Evolutionary conservation across 306 rosid genomes (phyloP).

Genomic region (Rosa lucieae): DNA sequence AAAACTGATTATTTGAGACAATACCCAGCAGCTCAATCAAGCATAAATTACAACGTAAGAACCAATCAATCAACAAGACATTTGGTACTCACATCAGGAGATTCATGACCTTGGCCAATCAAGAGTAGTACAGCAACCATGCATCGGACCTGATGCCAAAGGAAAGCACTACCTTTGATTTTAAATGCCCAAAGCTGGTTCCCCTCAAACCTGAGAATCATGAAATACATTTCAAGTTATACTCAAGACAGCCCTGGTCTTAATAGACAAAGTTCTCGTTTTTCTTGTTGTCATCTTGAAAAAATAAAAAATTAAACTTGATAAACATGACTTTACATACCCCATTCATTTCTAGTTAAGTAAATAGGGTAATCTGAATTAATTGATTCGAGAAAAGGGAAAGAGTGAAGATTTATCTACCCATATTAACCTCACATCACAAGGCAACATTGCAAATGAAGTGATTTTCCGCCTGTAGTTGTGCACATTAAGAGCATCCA

Average conservation of each 20-base stretch:
- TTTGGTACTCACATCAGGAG: constrained; percentile 68
- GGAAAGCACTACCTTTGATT: constrained; percentile 86
- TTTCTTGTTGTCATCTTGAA: constrained; percentile 2
- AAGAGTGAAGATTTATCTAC: constrained; percentile 48
- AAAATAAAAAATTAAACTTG: not conserved
- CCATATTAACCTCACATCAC: constrained; percentile 83
- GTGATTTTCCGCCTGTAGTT: constrained; percentile 64
- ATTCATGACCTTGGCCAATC: constrained; percentile 87
- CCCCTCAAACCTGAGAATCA: constrained; percentile 58
- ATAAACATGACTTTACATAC: not conserved
- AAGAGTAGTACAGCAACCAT: constrained; percentile 82
- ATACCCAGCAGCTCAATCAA: not conserved
- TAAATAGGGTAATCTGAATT: not conserved
- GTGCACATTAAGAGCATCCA: constrained; percentile 96
- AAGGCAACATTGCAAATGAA: constrained; percentile 56
- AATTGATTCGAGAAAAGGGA: not conserved
- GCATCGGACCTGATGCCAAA: constrained; percentile 98
- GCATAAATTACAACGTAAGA: not conserved
- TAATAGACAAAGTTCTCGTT: not conserved
- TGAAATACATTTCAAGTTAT: constrained; percentile 13
- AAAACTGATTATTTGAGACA: not conserved
- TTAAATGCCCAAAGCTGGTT: constrained; percentile 72
- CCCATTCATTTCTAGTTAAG: not conserved
- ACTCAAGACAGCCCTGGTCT: not conserved
- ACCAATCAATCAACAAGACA: constrained; percentile 21